phyloP scores from a whole-genome alignment of 192 early-diverging fungal genomes.

The Coemansia sp. region DNA sequence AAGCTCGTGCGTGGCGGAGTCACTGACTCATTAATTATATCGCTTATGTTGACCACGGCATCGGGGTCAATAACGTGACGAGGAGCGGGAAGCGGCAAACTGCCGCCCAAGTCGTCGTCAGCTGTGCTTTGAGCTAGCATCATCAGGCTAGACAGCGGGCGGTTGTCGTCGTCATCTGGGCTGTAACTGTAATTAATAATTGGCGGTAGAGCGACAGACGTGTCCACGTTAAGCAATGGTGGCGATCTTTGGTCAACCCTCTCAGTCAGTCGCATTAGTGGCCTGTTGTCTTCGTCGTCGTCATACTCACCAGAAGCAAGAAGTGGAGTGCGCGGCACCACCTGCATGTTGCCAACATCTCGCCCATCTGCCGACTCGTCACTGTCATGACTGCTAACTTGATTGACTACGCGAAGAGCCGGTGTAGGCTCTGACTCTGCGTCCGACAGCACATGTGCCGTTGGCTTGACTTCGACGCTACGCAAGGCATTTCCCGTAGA shows the following conservation, averaged over 20 bases:
- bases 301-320: background rate
- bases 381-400: conserved; percentile 10
- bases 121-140: conserved; percentile 14
- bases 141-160: conserved; percentile 42
- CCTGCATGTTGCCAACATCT: conserved; percentile 1
- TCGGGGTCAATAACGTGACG: conserved; percentile 40
- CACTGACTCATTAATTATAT: conserved; percentile 23
- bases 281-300: conserved; percentile 42
- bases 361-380: conserved; percentile 9
- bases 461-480: background rate
- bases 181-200: background rate
- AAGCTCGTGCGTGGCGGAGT: conserved; percentile 25
- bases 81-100: conserved; percentile 42
- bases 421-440: background rate
- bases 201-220: background rate
- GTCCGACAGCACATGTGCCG: background rate
- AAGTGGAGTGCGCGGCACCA: background rate
- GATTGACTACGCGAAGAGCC: conserved; percentile 32
- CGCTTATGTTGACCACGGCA: conserved; percentile 30
- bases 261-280: conserved; percentile 20
- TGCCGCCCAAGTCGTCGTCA: conserved; percentile 38
- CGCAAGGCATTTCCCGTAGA: background rate
- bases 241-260: conserved; percentile 11
- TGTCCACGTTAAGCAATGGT: conserved; percentile 19
- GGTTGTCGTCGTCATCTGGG: conserved; percentile 41